Conservation (phyloP, 1,139 yeast species). For the Debaryomyces psychrophilus region DNA sequence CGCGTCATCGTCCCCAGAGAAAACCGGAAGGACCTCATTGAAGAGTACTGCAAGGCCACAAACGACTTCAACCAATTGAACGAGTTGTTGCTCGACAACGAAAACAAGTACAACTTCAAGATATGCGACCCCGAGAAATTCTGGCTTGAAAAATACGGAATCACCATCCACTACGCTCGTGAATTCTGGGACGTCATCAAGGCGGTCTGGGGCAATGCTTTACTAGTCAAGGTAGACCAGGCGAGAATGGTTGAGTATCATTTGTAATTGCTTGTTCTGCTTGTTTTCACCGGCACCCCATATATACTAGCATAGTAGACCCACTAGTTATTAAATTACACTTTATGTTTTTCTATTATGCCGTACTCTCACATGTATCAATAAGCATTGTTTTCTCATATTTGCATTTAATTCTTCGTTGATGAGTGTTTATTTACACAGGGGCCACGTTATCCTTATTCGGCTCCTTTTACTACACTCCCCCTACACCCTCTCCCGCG, state of each 20-base stretch:
- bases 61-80: slow-evolving; percentile 35
- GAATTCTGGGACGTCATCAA: slow-evolving; percentile 78
- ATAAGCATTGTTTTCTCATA: background rate
- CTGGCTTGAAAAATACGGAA: slow-evolving; percentile 53
- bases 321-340: background rate
- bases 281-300: background rate
- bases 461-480: background rate
- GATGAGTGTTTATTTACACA: background rate
- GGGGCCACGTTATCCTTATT: background rate
- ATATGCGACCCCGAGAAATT: slow-evolving; percentile 50
- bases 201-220: slow-evolving; percentile 63
- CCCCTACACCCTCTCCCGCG: no score
- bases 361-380: background rate
- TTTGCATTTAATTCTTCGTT: background rate
- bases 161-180: slow-evolving; percentile 65
- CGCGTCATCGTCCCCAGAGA: slow-evolving; percentile 70
- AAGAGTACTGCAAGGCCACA: slow-evolving; percentile 47
- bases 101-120: slow-evolving; percentile 28
- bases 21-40: slow-evolving; percentile 72
- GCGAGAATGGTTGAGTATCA: slow-evolving; percentile 43
- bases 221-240: slow-evolving; percentile 33
- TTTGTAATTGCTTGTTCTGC: slow-evolving; percentile 20
- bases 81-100: slow-evolving; percentile 43
- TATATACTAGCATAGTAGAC: background rate
- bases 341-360: background rate